Percentiles rank a stretch among this genome's conserved stretches.
These are phyloP conservation scores for Tetragonia tetragonoides DNA, from an alignment of 148 eudicot species.

Conservation along the genomic window DNA sequence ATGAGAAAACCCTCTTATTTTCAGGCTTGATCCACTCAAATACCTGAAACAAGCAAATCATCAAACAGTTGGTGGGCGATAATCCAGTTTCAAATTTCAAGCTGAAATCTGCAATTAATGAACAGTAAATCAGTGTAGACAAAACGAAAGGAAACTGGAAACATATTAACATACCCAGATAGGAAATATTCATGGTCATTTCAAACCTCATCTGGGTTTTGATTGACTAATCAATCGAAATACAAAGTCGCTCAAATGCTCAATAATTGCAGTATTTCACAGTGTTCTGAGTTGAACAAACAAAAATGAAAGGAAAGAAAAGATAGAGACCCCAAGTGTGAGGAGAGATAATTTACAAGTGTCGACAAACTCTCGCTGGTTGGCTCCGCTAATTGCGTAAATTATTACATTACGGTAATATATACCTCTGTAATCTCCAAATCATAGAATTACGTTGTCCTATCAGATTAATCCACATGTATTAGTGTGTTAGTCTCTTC, in stretches of 20 bases:
- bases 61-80: background rate
- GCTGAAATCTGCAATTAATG: background rate
- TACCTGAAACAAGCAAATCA: background rate
- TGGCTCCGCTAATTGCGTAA: constrained; percentile 1
- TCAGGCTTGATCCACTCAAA: background rate
- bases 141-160: background rate
- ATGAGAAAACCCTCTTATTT: background rate
- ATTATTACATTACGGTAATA: background rate
- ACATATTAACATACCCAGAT: background rate
- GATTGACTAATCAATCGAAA: background rate
- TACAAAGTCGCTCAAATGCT: background rate
- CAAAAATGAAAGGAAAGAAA: background rate
- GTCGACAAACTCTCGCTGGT: background rate
- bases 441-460: background rate
- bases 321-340: background rate
- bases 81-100: background rate
- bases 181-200: background rate
- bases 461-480: background rate
- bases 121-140: background rate
- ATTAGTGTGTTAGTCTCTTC: background rate
- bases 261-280: background rate
- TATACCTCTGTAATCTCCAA: background rate
- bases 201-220: background rate
- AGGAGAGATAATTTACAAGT: background rate
- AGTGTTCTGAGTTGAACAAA: background rate